phyloP scores from a whole-genome alignment of 306 rosid genomes.

The Medicago lupulina region DNA sequence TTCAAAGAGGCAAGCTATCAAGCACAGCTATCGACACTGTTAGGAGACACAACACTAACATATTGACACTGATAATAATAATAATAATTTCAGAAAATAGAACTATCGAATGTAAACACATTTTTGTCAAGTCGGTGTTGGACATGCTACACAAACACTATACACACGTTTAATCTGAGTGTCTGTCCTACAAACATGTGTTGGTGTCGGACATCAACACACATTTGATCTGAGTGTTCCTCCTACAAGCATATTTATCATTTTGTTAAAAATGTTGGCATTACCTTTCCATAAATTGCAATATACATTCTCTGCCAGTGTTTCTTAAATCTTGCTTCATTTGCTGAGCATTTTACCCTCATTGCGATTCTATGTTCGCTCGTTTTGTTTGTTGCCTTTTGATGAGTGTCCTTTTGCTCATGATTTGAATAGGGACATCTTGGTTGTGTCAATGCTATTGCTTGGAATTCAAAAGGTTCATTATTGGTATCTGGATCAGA shows the following conservation, averaged over 20 bases:
- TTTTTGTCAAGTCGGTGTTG: too few relatives aligned
- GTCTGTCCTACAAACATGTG: too few relatives aligned
- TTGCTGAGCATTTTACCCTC: background rate
- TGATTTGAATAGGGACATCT: constrained; percentile 73
- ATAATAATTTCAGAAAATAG: too few relatives aligned
- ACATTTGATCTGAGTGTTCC: too few relatives aligned
- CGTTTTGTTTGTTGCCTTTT: constrained; percentile 22
- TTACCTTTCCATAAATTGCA: background rate
- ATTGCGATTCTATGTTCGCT: background rate
- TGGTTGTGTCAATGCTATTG: constrained; percentile 93
- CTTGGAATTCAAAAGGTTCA: constrained; percentile 92
- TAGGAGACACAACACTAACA: too few relatives aligned
- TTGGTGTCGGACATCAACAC: too few relatives aligned
- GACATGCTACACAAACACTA: too few relatives aligned
- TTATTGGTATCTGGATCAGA: constrained; percentile 96
- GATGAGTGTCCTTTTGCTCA: constrained; percentile 26
- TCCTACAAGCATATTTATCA: background rate
- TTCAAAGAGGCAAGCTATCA: too few relatives aligned
- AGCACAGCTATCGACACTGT: too few relatives aligned
- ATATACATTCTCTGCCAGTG: background rate
- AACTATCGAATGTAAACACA: too few relatives aligned
- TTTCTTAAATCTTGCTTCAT: constrained; percentile 18
- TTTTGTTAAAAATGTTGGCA: constrained; percentile 4
- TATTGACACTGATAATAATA: too few relatives aligned
- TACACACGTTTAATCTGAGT: too few relatives aligned